Percentiles rank a stretch among this genome's conserved stretches.
phyloP scores from a whole-genome alignment of 108 stramenopile species.

The Fragilaria crotonensis region DNA sequence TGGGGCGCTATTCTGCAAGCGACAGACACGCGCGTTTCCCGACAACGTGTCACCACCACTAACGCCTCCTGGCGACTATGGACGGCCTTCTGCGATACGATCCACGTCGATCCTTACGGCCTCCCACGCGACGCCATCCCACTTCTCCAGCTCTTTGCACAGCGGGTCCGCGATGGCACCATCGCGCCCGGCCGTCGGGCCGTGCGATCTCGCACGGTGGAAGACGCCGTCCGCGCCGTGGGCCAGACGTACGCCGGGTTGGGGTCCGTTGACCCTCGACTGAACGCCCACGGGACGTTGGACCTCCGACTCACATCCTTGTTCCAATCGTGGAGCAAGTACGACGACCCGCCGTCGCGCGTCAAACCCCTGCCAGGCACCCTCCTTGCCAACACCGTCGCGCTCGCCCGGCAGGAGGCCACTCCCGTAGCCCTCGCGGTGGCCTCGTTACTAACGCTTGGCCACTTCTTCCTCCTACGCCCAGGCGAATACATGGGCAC shows the following conservation, averaged over 20 bases:
- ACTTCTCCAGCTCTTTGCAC: no score
- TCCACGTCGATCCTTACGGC: slow-evolving; percentile 18
- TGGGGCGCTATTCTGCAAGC: no score
- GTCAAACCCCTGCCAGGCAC: slow-evolving; percentile 37
- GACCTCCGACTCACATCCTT: slow-evolving; percentile 12
- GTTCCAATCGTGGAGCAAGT: slow-evolving; percentile 4
- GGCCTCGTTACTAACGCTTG: slow-evolving; percentile 34
- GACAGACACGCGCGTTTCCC: slow-evolving; percentile 5
- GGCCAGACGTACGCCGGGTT: no score
- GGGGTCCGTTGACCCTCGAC: no score
- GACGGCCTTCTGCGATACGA: slow-evolving; percentile 3
- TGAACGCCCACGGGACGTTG: slow-evolving; percentile 5
- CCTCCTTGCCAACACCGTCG: neutral
- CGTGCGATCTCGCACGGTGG: no score
- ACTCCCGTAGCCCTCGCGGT: slow-evolving; percentile 2
- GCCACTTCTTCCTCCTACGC: slow-evolving; percentile 38
- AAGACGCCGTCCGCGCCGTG: no score
- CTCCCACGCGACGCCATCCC: slow-evolving; percentile 14
- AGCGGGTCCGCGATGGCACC: slow-evolving; percentile 11
- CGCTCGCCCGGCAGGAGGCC: neutral
- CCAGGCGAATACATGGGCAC: neutral
- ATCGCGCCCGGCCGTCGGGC: slow-evolving; percentile 17
- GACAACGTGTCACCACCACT: neutral
- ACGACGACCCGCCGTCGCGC: slow-evolving; percentile 10
- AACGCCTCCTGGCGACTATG: slow-evolving; percentile 12